Evolutionary conservation across 768 basidiomycete species (phyloP), one percentile per base, ranked within the genome.

Genomic region (Rhodotorula sphaerocarpa): DNA sequence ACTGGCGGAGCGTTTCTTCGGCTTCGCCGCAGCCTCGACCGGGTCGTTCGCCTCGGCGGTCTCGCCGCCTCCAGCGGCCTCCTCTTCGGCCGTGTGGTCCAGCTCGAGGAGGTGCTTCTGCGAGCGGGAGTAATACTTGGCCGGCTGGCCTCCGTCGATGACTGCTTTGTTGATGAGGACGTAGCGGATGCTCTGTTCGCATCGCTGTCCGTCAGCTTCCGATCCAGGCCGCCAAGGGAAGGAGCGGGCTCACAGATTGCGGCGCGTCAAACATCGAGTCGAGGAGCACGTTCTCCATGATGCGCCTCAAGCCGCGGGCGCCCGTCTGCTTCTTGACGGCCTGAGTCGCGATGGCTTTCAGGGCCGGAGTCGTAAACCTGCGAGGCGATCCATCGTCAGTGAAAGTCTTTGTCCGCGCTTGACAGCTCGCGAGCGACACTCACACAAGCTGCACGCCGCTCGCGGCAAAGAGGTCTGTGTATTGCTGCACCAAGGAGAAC

Each of bases 401-500:
- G 86, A 33, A 81, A 83, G 73, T 92, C 91, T 43, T 90, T 79
- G 43, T 14, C n/a, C 12, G 14, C 4, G 4, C 28, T 6, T 88
- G 82, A 31, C 82, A n/a, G n/a, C n/a, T n/a, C n/a, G 15, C 23
- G 31, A 15, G 30, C 10, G 4, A 3, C 9, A 57, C 63, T 16
- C 39, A 65, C 63, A 31, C 33, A 0, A 62, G 43, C 33, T 65
- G 48, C 39, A 66, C 62, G 11, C 61, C 61, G 14, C 58, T 61
- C 3, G 45, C 48, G 0, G 25, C 25, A 45, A 70, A 62, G 0
- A 57, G 50, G 21, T 45, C 53, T 33, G 55, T 83, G 70, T 92
- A 95, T 74, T 96, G 93, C 30, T 88, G 88, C 50, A 93, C 80
- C 20, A 96, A 80, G 5, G 90, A 90, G 23, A 92, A 90, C 71